Conservation (phyloP, 805 yeast genomes). For the Suhomyces sp. region DNA sequence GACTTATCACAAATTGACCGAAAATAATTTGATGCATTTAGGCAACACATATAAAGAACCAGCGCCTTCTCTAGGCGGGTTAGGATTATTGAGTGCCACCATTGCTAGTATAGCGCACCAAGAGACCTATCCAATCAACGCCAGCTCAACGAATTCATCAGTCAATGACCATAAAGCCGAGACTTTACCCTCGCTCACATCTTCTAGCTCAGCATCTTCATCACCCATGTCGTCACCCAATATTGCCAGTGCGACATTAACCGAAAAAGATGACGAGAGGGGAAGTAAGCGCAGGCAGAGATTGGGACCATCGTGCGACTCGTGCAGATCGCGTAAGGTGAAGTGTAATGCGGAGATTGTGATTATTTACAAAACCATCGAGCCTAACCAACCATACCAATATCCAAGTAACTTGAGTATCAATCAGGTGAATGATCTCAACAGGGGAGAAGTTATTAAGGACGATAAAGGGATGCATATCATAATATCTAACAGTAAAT, state of each 20-base stretch:
- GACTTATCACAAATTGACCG: constrained; percentile 15
- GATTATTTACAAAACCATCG: constrained; percentile 28
- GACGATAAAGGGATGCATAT: constrained; percentile 12
- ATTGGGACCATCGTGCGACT: constrained; percentile 72
- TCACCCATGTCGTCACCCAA: constrained; percentile 19
- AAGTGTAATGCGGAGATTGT: constrained; percentile 68
- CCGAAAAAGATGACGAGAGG: neutral
- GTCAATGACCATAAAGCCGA: neutral
- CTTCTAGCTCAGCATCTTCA: constrained; percentile 14
- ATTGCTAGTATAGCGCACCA: constrained; percentile 5
- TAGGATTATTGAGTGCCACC: constrained; percentile 9
- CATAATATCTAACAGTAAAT: constrained; percentile 26
- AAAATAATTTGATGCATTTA: constrained; percentile 15
- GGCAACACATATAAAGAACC: constrained; percentile 7
- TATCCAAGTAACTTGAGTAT: constrained; percentile 7
- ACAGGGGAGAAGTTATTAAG: constrained; percentile 15
- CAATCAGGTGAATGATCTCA: constrained; percentile 9
- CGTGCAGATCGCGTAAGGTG: constrained; percentile 65
- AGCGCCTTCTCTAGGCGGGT: constrained; percentile 3
- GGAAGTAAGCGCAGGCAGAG: constrained; percentile 52
- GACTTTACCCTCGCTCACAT: constrained; percentile 10
- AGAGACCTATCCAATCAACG: neutral
- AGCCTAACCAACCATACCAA: neutral
- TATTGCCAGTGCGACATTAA: constrained; percentile 1
- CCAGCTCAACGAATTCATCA: neutral